These are phyloP conservation scores for Chytriomyces confervae DNA, from an alignment of 192 early-diverging fungal genomes.

Conservation along the genomic window DNA sequence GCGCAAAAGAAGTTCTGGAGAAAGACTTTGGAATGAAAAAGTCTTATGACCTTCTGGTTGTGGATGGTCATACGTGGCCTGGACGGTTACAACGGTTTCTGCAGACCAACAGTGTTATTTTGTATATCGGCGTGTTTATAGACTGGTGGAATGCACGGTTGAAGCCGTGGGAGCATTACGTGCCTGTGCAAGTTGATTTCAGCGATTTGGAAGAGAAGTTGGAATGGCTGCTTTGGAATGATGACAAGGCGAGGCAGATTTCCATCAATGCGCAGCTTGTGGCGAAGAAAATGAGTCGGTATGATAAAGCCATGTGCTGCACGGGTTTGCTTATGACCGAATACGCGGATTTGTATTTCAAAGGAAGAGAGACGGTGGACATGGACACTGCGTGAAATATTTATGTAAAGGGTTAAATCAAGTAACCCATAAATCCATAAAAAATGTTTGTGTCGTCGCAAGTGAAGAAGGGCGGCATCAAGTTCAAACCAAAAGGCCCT, in stretches of 20 bases:
- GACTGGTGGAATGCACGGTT: slow-evolving; percentile 8
- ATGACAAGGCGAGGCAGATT: neutral
- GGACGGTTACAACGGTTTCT: neutral
- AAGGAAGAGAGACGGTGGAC: neutral
- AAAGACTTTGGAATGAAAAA: neutral
- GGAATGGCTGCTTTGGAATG: neutral
- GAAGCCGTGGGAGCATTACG: slow-evolving; percentile 31
- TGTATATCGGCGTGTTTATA: slow-evolving; percentile 12
- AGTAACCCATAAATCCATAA: too few species aligned
- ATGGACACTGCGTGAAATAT: neutral
- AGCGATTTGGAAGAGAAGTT: neutral
- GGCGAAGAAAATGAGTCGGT: neutral
- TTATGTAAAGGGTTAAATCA: too few species aligned
- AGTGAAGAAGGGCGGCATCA: slow-evolving; percentile 2
- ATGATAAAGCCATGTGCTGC: neutral
- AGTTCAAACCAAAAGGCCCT: slow-evolving; percentile 4
- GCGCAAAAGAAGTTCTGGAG: neutral
- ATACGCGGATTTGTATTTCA: neutral
- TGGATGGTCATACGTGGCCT: slow-evolving; percentile 9
- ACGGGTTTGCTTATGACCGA: neutral
- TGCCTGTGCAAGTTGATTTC: slow-evolving; percentile 21
- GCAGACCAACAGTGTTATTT: neutral
- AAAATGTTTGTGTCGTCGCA: neutral
- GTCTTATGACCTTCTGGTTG: neutral
- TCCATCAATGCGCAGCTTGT: neutral